Percentiles rank a stretch among this genome's conserved stretches.
phyloP scores from a whole-genome alignment of 768 basidiomycete genomes.

The Mycena amicta region DNA sequence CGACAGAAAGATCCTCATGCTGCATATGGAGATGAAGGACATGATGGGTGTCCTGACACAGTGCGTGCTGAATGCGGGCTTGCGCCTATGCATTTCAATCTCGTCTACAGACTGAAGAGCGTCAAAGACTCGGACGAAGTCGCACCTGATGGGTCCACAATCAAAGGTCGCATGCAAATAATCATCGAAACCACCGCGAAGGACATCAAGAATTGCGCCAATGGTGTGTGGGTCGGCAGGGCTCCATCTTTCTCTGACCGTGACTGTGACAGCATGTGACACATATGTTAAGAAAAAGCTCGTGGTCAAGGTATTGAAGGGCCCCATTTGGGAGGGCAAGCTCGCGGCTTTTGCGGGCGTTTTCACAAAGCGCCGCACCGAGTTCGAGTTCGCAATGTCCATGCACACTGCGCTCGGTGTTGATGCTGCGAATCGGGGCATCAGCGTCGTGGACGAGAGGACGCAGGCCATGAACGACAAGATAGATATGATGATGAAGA shows the following conservation, averaged over 20 bases:
- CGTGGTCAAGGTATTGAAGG: conserved; percentile 35
- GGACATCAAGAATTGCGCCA: conserved; percentile 37
- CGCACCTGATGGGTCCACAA: conserved; percentile 28
- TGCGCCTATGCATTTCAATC: background rate
- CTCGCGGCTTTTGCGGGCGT: conserved; percentile 17
- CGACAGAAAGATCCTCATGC: conserved; percentile 37
- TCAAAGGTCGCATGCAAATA: conserved; percentile 31
- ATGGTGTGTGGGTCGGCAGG: conserved; percentile 20
- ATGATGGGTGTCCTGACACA: conserved; percentile 39
- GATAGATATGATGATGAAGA: conserved; percentile 26
- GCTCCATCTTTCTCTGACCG: background rate
- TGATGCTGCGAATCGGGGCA: conserved; percentile 14
- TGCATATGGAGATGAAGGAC: conserved; percentile 41
- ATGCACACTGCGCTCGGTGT: conserved; percentile 31
- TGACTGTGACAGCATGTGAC: conserved; percentile 27
- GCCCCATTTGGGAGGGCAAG: conserved; percentile 31
- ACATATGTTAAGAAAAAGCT: conserved; percentile 35
- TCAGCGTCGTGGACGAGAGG: conserved; percentile 13
- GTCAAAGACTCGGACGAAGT: conserved; percentile 19
- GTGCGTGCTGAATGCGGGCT: conserved; percentile 23
- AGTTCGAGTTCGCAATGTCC: conserved; percentile 32
- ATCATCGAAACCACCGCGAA: conserved; percentile 25
- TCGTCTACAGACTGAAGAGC: conserved; percentile 20
- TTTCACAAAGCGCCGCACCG: conserved; percentile 29
- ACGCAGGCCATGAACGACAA: conserved; percentile 18